Evolutionary conservation across 805 yeast genomes (phyloP).

Genomic region (Schizosaccharomyces japonicus): DNA sequence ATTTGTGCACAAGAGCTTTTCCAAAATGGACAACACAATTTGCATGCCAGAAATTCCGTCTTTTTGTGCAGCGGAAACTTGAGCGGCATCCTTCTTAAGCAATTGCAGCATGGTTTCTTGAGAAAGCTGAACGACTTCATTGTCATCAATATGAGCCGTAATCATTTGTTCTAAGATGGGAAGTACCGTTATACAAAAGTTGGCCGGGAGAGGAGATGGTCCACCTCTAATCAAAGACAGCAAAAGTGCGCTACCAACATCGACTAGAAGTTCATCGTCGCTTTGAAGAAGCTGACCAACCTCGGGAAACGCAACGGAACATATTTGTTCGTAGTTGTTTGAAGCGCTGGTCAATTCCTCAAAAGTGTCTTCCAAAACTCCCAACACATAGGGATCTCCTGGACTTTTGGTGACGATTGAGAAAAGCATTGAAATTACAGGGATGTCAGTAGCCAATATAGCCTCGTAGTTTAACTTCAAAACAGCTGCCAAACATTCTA

Average conservation of each 20-base stretch:
- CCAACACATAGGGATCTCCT: neutral
- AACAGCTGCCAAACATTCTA: neutral
- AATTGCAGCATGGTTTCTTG: neutral
- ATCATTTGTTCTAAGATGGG: neutral
- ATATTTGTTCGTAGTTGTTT: neutral
- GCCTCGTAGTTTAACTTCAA: neutral
- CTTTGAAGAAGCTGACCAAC: neutral
- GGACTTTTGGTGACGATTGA: neutral
- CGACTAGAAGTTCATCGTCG: neutral
- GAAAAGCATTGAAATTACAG: neutral
- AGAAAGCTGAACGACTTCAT: constrained; percentile 1
- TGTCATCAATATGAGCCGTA: neutral
- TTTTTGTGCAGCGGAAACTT: neutral
- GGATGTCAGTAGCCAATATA: neutral
- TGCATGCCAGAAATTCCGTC: neutral
- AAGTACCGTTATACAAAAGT: neutral
- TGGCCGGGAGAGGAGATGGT: neutral
- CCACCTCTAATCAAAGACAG: neutral
- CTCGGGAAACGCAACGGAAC: neutral
- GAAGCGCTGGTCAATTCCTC: neutral
- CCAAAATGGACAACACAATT: neutral
- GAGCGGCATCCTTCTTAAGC: neutral
- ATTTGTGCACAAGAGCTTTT: neutral
- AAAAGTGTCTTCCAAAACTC: constrained; percentile 1
- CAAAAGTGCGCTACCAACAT: neutral